phyloP scores from a whole-genome alignment of 495 filamentous ascomycete species.

The Pyronema domesticum region DNA sequence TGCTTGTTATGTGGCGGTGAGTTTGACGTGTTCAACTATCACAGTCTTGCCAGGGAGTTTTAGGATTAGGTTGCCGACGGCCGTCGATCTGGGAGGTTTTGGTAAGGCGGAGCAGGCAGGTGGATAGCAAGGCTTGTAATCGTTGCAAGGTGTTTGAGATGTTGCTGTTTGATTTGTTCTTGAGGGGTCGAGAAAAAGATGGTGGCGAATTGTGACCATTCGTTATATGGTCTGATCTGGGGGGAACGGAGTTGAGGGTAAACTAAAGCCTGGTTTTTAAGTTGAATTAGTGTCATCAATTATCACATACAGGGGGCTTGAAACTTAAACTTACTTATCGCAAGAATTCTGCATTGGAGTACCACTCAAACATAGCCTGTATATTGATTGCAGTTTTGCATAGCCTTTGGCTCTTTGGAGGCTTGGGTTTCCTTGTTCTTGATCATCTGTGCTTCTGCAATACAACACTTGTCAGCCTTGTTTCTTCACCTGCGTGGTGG shows the following conservation, averaged over 20 bases:
- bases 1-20: constrained; percentile 50
- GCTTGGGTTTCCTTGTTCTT: constrained; percentile 63
- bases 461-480: constrained; percentile 29
- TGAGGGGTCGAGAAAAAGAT: constrained; percentile 38
- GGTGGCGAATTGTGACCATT: constrained; percentile 40
- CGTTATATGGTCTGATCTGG: constrained; percentile 60
- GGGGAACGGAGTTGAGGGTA: constrained; percentile 70
- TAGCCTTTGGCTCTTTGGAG: constrained; percentile 46
- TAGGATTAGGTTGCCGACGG: constrained; percentile 67
- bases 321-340: constrained; percentile 39
- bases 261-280: constrained; percentile 28
- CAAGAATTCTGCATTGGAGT: constrained; percentile 91
- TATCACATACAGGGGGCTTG: no score
- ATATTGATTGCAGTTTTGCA: constrained; percentile 40
- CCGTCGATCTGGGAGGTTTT: constrained; percentile 73
- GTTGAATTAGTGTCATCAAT: constrained; percentile 1
- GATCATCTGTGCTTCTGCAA: constrained; percentile 68
- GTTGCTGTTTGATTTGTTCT: constrained; percentile 23
- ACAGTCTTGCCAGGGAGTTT: constrained; percentile 52
- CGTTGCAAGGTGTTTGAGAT: constrained; percentile 42
- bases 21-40: constrained; percentile 47
- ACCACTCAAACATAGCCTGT: constrained; percentile 75
- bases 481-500: no score
- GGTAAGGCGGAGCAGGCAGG: constrained; percentile 68
- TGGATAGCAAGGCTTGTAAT: constrained; percentile 65